Conservation (phyloP, 192 early-diverging fungal genomes). For the Rhizophagus sp. region DNA sequence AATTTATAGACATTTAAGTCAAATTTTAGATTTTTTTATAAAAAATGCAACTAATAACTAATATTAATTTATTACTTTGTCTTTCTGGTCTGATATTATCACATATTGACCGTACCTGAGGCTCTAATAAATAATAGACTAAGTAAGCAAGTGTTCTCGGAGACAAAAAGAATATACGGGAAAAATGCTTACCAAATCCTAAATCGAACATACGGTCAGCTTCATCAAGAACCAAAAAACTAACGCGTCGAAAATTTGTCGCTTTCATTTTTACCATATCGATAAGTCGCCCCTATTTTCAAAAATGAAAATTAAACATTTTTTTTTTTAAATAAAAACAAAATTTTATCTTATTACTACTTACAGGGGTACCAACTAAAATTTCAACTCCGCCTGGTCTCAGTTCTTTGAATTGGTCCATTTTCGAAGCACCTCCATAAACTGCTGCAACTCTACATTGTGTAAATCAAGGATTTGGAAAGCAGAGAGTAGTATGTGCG, state of each 20-base stretch:
- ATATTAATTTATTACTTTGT: conserved; percentile 54
- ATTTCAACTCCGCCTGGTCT: conserved; percentile 71
- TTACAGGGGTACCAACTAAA: conserved; percentile 73
- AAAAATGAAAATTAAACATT: background rate
- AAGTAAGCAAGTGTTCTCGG: background rate
- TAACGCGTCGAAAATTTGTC: conserved; percentile 74
- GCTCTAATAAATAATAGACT: conserved; percentile 46
- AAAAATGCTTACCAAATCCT: conserved; percentile 73
- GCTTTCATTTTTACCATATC: conserved; percentile 90
- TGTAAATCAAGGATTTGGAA: conserved; percentile 7
- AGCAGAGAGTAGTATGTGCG: conserved; percentile 32
- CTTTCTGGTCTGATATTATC: conserved; percentile 79
- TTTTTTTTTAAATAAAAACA: background rate
- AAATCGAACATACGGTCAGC: conserved; percentile 97
- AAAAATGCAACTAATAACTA: background rate
- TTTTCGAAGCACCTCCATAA: conserved; percentile 81
- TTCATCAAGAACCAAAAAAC: conserved; percentile 92
- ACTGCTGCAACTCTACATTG: conserved; percentile 58
- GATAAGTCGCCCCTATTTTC: conserved; percentile 68
- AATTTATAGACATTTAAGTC: background rate
- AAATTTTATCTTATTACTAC: background rate
- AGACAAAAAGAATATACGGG: background rate
- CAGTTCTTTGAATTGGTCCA: conserved; percentile 82
- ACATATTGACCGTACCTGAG: conserved; percentile 78
- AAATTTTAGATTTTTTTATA: too few relatives aligned